Conservation (phyloP, 2,329 filamentous ascomycete species). For the Colletotrichum magnum region DNA sequence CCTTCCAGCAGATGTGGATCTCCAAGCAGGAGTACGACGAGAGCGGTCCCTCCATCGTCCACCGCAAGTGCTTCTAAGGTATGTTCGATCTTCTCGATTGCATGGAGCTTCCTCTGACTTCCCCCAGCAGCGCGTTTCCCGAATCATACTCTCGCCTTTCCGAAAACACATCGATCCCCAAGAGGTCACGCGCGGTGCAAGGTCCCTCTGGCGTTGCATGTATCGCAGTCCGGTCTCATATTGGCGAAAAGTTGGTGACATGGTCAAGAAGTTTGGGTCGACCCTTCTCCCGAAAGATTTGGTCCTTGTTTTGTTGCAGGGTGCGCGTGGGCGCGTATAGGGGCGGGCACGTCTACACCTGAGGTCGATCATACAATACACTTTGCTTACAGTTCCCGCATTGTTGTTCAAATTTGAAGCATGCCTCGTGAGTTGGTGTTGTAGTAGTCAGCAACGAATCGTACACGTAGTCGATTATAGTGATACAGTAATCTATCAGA, state of each 20-base stretch:
- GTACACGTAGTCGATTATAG: not conserved
- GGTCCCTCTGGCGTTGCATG: constrained; percentile 61
- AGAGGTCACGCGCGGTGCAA: constrained; percentile 60
- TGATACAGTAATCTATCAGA: not conserved
- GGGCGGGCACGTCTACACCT: constrained; percentile 64
- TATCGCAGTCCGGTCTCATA: constrained; percentile 67
- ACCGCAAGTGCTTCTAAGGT: constrained; percentile 99
- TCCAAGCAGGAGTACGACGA: constrained; percentile 99
- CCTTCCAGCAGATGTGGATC: constrained; percentile 99
- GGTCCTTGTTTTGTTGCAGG: constrained; percentile 66
- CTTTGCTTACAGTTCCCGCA: constrained; percentile 54
- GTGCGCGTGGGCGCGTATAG: constrained; percentile 63
- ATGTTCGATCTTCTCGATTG: constrained; percentile 43
- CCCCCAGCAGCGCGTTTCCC: constrained; percentile 18
- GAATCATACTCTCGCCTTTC: constrained; percentile 49
- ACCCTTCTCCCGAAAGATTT: constrained; percentile 63
- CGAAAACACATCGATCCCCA: constrained; percentile 58
- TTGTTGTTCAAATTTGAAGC: constrained; percentile 2
- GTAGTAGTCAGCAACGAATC: not conserved
- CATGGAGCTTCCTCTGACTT: not conserved
- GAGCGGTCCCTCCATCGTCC: constrained; percentile 98
- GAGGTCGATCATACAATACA: constrained; percentile 72
- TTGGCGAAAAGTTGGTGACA: constrained; percentile 71
- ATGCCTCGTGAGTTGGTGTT: not conserved
- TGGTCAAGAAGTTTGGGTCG: constrained; percentile 67